Evolutionary conservation across 306 rosid genomes (phyloP), one percentile per base, ranked within the genome.

Genomic region (Quercus alba): DNA sequence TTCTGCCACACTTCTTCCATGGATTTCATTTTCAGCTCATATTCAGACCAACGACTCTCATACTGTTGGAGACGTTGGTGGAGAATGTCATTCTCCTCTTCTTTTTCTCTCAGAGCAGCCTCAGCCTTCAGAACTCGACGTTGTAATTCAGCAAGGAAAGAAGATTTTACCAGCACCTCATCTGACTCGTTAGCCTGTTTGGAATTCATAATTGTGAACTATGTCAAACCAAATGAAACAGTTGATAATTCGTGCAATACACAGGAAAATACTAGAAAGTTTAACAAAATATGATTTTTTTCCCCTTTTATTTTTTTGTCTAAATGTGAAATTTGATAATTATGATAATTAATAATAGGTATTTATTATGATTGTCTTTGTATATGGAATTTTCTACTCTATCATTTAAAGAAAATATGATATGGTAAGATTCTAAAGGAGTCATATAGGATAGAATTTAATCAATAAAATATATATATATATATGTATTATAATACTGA

Each of bases 1-100:
- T 90, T 93, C 86, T 95, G 99, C 99, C 99, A 95, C 62, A 95
- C 98, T 89, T 95, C 98, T 88, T 95, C 99, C 99, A 95, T 95
- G 82, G 99, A 95, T 76, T 91, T 95, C 99, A 95, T 95, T 80
- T 95, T 95, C 70, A 90, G 77, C 84, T 95, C 99, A 75, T 95
- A 95, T 73, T 95, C 99, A 2, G 98, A 93, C 99, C 99, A 95
- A 72, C 99, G 94, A 84, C 80, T 95, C 64, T 95, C 98, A 5
- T 93, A 93, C 86, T 93, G 99, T 83, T 95, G 97, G 76, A 93
- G 87, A 19, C 97, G 98, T 80, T 95, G 99, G 75, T 91, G 93
- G 79, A 95, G 99, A 75, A 95, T 95, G 88, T 95, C 99, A 79
- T 95, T 95, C 86, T 95, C 99, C 79, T 93, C 98, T 85, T 93